phyloP scores from a whole-genome alignment of 805 yeast genomes.

The Ogataea philodendri region DNA sequence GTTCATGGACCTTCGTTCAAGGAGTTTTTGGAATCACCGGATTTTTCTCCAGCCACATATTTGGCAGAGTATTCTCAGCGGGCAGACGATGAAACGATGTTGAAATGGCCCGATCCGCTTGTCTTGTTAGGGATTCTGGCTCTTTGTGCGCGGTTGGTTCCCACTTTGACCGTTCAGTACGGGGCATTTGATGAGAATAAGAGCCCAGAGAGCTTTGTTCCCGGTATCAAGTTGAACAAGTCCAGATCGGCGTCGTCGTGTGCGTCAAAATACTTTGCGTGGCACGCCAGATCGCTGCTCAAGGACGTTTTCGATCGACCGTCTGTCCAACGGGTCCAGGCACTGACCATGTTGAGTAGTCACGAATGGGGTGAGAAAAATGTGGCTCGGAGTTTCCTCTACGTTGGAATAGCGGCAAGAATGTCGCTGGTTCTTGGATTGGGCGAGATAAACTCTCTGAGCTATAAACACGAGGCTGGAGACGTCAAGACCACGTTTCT shows the following conservation, averaged over 20 bases:
- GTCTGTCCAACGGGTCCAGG: constrained; percentile 38
- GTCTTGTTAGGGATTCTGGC: constrained; percentile 37
- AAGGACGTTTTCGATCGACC: constrained; percentile 39
- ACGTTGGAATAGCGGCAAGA: constrained; percentile 40
- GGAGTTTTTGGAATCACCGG: constrained; percentile 12
- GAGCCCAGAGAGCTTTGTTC: constrained; percentile 27
- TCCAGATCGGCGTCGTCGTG: constrained; percentile 21
- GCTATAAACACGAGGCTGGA: constrained; percentile 16
- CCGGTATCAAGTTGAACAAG: neutral
- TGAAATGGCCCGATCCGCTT: constrained; percentile 29
- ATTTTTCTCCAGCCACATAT: constrained; percentile 13
- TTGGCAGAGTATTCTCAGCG: constrained; percentile 10
- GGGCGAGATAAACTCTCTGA: constrained; percentile 22
- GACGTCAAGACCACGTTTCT: constrained; percentile 20
- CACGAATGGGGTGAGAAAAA: constrained; percentile 44
- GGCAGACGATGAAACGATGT: constrained; percentile 6
- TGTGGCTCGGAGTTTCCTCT: constrained; percentile 37
- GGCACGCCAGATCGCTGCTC: constrained; percentile 36
- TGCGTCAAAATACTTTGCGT: constrained; percentile 39
- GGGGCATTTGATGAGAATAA: constrained; percentile 34
- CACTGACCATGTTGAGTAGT: constrained; percentile 36
- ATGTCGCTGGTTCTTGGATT: constrained; percentile 39
- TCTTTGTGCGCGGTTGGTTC: constrained; percentile 37
- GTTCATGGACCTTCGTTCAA: constrained; percentile 15
- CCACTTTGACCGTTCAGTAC: constrained; percentile 31